A percentile compares a stretch with the other conserved stretches of the same genome.
These are phyloP conservation scores for Xylariales sp. DNA, from an alignment of 2,329 filamentous ascomycete species.

Conservation along the genomic window DNA sequence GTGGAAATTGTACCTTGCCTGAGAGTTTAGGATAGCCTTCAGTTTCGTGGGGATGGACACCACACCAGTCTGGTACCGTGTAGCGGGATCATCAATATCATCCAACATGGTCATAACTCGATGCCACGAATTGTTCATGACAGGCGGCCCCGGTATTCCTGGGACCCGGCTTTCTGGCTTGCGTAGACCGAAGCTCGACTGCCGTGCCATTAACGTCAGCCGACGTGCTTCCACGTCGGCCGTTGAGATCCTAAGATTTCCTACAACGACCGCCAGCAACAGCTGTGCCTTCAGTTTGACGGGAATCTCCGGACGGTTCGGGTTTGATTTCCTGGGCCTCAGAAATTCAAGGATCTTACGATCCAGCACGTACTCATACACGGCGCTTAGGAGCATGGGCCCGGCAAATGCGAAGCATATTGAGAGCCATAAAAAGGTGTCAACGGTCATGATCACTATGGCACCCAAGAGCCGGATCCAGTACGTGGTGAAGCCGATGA, in stretches of 20 bases:
- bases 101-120: conserved; percentile 23
- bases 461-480: conserved; percentile 17
- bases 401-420: conserved; percentile 7
- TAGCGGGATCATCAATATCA: conserved; percentile 13
- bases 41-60: conserved; percentile 21
- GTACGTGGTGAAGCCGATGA: conserved; percentile 22
- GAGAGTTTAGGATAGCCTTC: conserved; percentile 21
- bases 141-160: neutral
- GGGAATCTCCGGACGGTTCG: conserved; percentile 10
- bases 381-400: conserved; percentile 12
- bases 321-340: conserved; percentile 10
- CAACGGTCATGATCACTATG: conserved; percentile 1
- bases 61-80: conserved; percentile 5
- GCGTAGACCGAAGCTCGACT: neutral
- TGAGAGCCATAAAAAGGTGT: conserved; percentile 6
- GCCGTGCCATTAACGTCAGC: no score
- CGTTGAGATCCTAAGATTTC: conserved; percentile 25
- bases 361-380: conserved; percentile 25
- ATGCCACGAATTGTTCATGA: conserved; percentile 19
- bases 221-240: conserved; percentile 11
- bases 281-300: conserved; percentile 19
- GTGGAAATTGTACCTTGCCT: conserved; percentile 18
- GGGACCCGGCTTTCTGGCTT: conserved; percentile 5
- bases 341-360: conserved; percentile 24
- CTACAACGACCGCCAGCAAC: conserved; percentile 22